phyloP scores from a whole-genome alignment of 805 yeast genomes.

The Pichia pseudocactophila region DNA sequence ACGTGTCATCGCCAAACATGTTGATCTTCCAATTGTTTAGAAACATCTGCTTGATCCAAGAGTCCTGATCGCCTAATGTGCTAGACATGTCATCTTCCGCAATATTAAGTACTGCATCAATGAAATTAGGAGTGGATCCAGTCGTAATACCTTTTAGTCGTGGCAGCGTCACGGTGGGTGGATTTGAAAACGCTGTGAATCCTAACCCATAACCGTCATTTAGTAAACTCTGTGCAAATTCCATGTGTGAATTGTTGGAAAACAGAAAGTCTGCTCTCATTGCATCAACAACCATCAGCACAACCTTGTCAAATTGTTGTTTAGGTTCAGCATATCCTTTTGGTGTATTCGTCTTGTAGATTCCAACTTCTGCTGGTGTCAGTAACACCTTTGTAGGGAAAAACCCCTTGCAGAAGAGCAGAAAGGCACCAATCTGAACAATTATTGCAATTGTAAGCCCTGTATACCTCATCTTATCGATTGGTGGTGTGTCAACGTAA shows the following conservation, averaged over 20 bases:
- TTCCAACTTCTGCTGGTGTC: constrained; percentile 44
- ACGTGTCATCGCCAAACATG: constrained; percentile 96
- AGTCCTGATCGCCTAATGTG: constrained; percentile 64
- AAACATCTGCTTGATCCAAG: constrained; percentile 72
- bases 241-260: constrained; percentile 55
- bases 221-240: constrained; percentile 55
- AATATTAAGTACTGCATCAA: constrained; percentile 89
- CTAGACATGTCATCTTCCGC: constrained; percentile 80
- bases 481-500: too few relatives aligned
- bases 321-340: constrained; percentile 21
- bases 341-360: constrained; percentile 26
- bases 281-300: constrained; percentile 89
- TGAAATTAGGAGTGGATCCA: constrained; percentile 87
- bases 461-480: constrained; percentile 7
- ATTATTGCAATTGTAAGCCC: constrained; percentile 12
- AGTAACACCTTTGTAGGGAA: constrained; percentile 83
- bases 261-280: constrained; percentile 82
- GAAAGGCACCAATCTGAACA: constrained; percentile 43
- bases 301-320: constrained; percentile 54
- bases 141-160: constrained; percentile 88
- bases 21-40: constrained; percentile 41
- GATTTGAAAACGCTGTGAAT: constrained; percentile 84
- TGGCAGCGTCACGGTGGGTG: constrained; percentile 96
- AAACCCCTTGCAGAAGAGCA: constrained; percentile 71
- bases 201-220: constrained; percentile 69